phyloP scores from a whole-genome alignment of 225 moss, liverwort and hornwort genomes.

The Lunularia cruciata region DNA sequence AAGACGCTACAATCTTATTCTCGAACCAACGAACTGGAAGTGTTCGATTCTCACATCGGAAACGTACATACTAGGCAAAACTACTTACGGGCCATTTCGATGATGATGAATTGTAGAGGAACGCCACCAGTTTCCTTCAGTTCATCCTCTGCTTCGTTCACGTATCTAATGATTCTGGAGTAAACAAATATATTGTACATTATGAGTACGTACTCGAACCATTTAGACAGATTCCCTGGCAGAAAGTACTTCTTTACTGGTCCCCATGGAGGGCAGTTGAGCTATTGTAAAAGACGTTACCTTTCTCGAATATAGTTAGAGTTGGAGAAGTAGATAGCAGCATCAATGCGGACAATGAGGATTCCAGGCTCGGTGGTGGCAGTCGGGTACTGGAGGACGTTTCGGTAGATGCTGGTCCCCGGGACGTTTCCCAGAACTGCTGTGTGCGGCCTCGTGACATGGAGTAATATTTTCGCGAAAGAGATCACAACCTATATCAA shows the following conservation, averaged over 20 bases:
- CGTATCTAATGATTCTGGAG: slow-evolving; percentile 33
- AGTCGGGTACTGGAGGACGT: slow-evolving; percentile 48
- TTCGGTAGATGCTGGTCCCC: slow-evolving; percentile 53
- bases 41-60: too few relatives aligned
- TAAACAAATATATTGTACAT: too few relatives aligned
- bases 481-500: slow-evolving; percentile 50
- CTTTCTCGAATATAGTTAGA: slow-evolving; percentile 64
- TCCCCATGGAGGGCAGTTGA: neutral
- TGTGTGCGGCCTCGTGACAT: slow-evolving; percentile 71
- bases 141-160: slow-evolving; percentile 32
- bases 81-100: too few relatives aligned
- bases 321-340: slow-evolving; percentile 73
- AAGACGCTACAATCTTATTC: too few relatives aligned
- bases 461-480: slow-evolving; percentile 55
- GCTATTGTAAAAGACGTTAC: neutral
- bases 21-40: too few relatives aligned
- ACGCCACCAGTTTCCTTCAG: neutral
- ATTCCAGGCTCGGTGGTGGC: slow-evolving; percentile 50
- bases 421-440: slow-evolving; percentile 67
- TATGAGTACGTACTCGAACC: too few relatives aligned
- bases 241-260: neutral
- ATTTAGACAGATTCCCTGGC: too few relatives aligned
- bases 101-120: slow-evolving; percentile 43
- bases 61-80: too few relatives aligned
- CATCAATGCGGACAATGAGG: slow-evolving; percentile 57